Percentiles rank a stretch among this genome's conserved stretches.
phyloP scores from a whole-genome alignment of 495 filamentous ascomycete species.

The Cercophora samala region DNA sequence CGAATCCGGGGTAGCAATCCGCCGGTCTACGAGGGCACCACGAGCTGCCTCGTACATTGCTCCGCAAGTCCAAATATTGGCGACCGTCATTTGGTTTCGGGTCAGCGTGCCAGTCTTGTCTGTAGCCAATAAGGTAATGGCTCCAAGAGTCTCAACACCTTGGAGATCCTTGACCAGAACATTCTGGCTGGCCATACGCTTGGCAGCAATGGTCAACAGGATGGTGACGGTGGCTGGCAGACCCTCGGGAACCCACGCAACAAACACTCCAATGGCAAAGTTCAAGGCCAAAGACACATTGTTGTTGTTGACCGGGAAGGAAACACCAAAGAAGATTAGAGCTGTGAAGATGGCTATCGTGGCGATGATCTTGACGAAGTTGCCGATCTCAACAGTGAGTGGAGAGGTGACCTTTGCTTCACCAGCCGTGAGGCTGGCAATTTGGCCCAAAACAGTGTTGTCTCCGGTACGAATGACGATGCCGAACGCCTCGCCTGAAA shows the following conservation, averaged over 20 bases:
- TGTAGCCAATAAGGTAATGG: constrained; percentile 34
- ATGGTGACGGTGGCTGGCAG: constrained; percentile 58
- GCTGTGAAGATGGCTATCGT: constrained; percentile 21
- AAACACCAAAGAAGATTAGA: constrained; percentile 19
- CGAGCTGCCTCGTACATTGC: constrained; percentile 35
- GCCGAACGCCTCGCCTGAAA: constrained; percentile 41
- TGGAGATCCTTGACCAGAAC: constrained; percentile 25
- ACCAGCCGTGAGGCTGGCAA: constrained; percentile 43
- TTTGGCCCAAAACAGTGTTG: constrained; percentile 63
- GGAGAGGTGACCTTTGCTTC: constrained; percentile 18
- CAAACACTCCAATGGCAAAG: constrained; percentile 27
- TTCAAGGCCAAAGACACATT: constrained; percentile 24
- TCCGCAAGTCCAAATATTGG: constrained; percentile 48
- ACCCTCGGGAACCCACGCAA: constrained; percentile 63
- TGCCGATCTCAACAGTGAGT: constrained; percentile 19
- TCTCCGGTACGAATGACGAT: constrained; percentile 67
- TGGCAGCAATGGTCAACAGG: constrained; percentile 24
- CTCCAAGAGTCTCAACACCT: constrained; percentile 25
- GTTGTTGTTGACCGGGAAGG: constrained; percentile 25
- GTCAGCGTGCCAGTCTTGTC: constrained; percentile 66
- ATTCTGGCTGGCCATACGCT: constrained; percentile 22
- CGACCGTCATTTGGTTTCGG: constrained; percentile 57
- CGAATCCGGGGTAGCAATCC: constrained; percentile 33
- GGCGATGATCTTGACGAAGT: constrained; percentile 29
- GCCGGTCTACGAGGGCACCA: constrained; percentile 39